These are phyloP conservation scores for Linnemannia hyalina DNA, from an alignment of 192 early-diverging fungal species.

Conservation along the genomic window DNA sequence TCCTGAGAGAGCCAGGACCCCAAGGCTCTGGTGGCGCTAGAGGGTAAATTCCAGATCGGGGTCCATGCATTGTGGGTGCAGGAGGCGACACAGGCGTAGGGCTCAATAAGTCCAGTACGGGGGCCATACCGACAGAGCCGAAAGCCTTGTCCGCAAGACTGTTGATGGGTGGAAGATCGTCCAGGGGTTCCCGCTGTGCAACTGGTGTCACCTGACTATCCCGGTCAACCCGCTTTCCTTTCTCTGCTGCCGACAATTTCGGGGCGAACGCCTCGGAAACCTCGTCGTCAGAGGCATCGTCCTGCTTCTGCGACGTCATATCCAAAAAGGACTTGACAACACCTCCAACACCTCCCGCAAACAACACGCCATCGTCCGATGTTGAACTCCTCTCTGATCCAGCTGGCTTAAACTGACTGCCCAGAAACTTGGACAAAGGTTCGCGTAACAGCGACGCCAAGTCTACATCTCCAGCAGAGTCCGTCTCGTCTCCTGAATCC, in stretches of 20 bases:
- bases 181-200: neutral
- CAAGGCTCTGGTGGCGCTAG: constrained; percentile 37
- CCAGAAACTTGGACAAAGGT: neutral
- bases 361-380: constrained; percentile 18
- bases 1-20: neutral
- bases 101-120: neutral
- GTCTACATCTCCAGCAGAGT: neutral
- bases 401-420: neutral
- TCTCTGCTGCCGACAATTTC: neutral
- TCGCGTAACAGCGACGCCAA: neutral
- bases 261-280: neutral
- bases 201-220: neutral
- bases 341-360: constrained; percentile 22
- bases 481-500: constrained; percentile 22
- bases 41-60: constrained; percentile 33
- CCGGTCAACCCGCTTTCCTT: constrained; percentile 1
- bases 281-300: neutral
- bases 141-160: constrained; percentile 4
- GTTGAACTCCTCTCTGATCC: neutral
- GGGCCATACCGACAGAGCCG: neutral
- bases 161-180: constrained; percentile 22
- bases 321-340: neutral
- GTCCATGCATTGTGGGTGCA: neutral
- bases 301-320: neutral
- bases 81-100: constrained; percentile 14